Percentiles rank a stretch among this genome's conserved stretches.
Evolutionary conservation across 768 basidiomycete genomes (phyloP).

Genomic region (Boletus rex-veris): DNA sequence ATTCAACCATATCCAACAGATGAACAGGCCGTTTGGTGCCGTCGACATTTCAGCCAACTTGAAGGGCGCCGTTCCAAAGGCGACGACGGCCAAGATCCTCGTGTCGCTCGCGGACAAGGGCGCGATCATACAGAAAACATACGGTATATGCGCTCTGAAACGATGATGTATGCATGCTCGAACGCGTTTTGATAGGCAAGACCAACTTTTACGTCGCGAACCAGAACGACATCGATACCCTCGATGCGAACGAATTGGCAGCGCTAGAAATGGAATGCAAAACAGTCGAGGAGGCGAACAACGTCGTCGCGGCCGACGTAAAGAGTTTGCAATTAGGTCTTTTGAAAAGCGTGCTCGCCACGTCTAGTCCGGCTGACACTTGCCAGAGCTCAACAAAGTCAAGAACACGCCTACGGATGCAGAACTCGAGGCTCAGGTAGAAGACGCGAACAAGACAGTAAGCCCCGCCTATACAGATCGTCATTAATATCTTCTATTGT

Average conservation of each 20-base stretch:
- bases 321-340: conserved; percentile 39
- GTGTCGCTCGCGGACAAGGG: conserved; percentile 81
- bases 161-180: not conserved
- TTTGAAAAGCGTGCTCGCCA: not conserved
- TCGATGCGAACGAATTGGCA: conserved; percentile 59
- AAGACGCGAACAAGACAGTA: conserved; percentile 52
- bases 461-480: conserved; percentile 20
- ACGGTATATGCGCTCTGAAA: conserved; percentile 47
- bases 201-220: conserved; percentile 85
- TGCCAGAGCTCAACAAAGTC: conserved; percentile 59
- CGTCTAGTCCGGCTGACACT: conserved; percentile 9
- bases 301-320: conserved; percentile 46
- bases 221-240: conserved; percentile 64
- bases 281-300: conserved; percentile 57
- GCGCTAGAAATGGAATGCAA: conserved; percentile 59
- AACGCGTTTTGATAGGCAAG: conserved; percentile 51
- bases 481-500: conserved; percentile 2
- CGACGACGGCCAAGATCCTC: conserved; percentile 81
- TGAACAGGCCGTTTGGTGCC: conserved; percentile 92
- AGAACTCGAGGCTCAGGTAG: conserved; percentile 57
- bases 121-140: conserved; percentile 75
- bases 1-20: conserved; percentile 41
- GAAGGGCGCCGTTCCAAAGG: conserved; percentile 84
- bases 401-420: conserved; percentile 66
- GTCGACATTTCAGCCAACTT: conserved; percentile 90